phyloP scores from a whole-genome alignment of 2,329 filamentous ascomycete genomes.

The Pestalotiopsis sp. region DNA sequence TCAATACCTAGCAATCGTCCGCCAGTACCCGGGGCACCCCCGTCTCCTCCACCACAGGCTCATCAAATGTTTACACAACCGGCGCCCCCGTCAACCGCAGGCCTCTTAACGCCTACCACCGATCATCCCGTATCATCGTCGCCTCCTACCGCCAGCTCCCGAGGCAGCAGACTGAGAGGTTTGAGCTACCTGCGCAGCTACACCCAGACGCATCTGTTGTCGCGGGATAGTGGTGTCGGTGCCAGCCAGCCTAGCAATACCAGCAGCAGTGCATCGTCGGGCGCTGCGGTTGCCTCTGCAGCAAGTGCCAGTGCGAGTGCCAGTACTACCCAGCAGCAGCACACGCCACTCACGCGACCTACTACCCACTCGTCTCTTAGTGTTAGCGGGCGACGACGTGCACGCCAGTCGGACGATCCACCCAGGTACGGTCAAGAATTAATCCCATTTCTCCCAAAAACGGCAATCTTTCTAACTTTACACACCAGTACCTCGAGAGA shows the following conservation, averaged over 20 bases:
- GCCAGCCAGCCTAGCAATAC: background rate
- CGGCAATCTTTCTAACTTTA: background rate
- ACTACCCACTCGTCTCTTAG: constrained; percentile 1
- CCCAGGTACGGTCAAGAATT: background rate
- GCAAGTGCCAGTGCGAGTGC: background rate
- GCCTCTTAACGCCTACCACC: constrained; percentile 28
- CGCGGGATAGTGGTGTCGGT: constrained; percentile 12
- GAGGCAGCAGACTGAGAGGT: constrained; percentile 28
- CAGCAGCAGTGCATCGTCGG: background rate
- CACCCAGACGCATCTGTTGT: constrained; percentile 12
- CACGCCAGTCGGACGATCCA: background rate
- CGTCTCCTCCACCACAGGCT: constrained; percentile 1
- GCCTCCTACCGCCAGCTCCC: constrained; percentile 17
- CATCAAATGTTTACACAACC: constrained; percentile 31
- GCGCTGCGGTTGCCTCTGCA: background rate
- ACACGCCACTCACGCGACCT: constrained; percentile 7
- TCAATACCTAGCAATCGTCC: background rate
- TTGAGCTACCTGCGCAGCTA: constrained; percentile 29
- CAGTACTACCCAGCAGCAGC: background rate
- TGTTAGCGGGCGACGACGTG: constrained; percentile 5
- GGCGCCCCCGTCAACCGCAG: constrained; percentile 27
- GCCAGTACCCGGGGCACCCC: background rate
- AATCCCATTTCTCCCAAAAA: background rate
- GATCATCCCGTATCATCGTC: constrained; percentile 21
- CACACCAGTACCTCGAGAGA: background rate